Percentiles rank a stretch among this genome's conserved stretches.
Evolutionary conservation across 352 stramenopile genomes (phyloP).

Genomic region (Phytophthora ramorum): DNA sequence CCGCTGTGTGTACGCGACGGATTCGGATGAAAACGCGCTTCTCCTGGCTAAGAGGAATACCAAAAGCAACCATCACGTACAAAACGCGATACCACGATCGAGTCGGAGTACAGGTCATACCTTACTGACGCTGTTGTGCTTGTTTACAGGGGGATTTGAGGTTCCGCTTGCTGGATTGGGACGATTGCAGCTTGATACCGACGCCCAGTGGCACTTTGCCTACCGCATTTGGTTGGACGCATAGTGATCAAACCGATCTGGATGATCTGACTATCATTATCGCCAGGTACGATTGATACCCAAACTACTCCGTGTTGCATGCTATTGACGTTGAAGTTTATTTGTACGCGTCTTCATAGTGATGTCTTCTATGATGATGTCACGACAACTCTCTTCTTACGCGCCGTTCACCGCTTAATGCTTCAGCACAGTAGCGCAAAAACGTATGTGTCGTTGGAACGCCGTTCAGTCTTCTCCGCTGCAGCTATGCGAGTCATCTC

Average conservation of each 20-base stretch:
- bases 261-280: conserved; percentile 33
- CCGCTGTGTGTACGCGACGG: conserved; percentile 54
- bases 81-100: not conserved
- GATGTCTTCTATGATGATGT: conserved; percentile 77
- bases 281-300: conserved; percentile 38
- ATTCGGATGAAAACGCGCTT: conserved; percentile 48
- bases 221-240: conserved; percentile 34
- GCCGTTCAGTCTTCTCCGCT: conserved; percentile 65
- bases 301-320: not conserved
- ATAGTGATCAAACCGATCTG: conserved; percentile 25
- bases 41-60: conserved; percentile 46
- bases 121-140: conserved; percentile 2
- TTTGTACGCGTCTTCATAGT: conserved; percentile 28
- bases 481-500: conserved; percentile 53
- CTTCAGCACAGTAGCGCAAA: conserved; percentile 24
- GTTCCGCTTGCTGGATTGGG: conserved; percentile 27
- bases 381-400: conserved; percentile 48
- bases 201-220: not conserved
- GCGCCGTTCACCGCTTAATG: conserved; percentile 49
- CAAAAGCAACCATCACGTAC: conserved; percentile 36
- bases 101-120: not conserved
- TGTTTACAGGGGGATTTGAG: conserved; percentile 28
- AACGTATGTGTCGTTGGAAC: conserved; percentile 52
- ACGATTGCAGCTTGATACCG: not conserved
- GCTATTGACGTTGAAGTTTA: not conserved